Evolutionary conservation across 2,329 filamentous ascomycete species (phyloP).

Genomic region (Colletotrichum viniferum): DNA sequence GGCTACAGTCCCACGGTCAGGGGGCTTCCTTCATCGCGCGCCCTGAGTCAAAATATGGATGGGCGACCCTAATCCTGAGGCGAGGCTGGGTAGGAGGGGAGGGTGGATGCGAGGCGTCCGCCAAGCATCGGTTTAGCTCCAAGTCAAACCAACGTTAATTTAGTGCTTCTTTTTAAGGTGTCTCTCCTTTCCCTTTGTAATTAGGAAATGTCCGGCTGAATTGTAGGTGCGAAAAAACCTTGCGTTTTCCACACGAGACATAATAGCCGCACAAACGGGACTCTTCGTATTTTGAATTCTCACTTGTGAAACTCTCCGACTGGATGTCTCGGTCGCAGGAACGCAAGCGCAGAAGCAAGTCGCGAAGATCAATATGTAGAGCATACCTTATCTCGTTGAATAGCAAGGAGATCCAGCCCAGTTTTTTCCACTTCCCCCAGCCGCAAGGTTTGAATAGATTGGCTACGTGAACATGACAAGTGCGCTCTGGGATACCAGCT

Average conservation of each 20-base stretch:
- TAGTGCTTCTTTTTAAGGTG: conserved; percentile 10
- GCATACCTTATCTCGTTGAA: neutral
- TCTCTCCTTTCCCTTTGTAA: neutral
- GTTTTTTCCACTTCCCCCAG: neutral
- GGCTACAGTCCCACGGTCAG: neutral
- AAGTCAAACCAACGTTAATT: conserved; percentile 15
- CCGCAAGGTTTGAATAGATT: neutral
- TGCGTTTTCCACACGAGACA: neutral
- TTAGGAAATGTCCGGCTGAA: neutral
- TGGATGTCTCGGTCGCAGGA: neutral
- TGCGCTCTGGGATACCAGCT: neutral
- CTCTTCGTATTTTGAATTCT: neutral
- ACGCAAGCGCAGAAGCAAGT: neutral
- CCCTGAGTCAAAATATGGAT: neutral
- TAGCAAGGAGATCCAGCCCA: neutral
- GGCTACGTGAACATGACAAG: neutral
- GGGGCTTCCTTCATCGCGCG: neutral
- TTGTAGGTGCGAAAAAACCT: neutral
- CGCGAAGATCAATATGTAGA: neutral
- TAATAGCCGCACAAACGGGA: neutral
- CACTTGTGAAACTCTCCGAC: neutral
- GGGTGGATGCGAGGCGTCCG: neutral
- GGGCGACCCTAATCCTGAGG: neutral
- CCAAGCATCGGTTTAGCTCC: neutral
- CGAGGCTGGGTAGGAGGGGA: neutral